These are phyloP conservation scores for Penicillium roqueforti DNA, from an alignment of 495 filamentous ascomycete species.

Conservation along the genomic window DNA sequence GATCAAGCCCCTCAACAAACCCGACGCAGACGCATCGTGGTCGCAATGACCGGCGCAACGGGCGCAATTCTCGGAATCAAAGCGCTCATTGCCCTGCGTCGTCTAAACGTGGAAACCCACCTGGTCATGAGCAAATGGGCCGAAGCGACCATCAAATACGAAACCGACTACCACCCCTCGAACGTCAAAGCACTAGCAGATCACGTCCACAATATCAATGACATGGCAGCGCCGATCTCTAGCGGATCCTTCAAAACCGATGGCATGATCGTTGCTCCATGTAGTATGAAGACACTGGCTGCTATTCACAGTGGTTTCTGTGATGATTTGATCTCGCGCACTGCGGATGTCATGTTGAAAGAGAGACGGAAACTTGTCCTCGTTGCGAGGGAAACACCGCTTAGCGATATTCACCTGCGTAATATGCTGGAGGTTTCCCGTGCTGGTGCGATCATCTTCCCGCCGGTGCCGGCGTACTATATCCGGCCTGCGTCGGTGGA, in stretches of 20 bases:
- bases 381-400: constrained; percentile 41
- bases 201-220: constrained; percentile 32
- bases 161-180: constrained; percentile 33
- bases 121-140: constrained; percentile 44
- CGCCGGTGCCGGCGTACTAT: constrained; percentile 43
- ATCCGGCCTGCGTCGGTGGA: constrained; percentile 32
- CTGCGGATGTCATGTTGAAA: constrained; percentile 46
- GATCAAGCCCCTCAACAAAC: not conserved
- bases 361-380: constrained; percentile 40
- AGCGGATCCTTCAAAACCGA: constrained; percentile 36
- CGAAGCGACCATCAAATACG: constrained; percentile 39
- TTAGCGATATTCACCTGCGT: constrained; percentile 44
- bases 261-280: constrained; percentile 40
- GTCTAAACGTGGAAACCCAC: constrained; percentile 38
- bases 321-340: constrained; percentile 45
- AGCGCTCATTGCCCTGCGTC: constrained; percentile 33
- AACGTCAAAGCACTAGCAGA: constrained; percentile 36
- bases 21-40: constrained; percentile 23
- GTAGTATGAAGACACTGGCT: constrained; percentile 41
- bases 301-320: constrained; percentile 22
- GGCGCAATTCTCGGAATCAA: constrained; percentile 38
- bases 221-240: constrained; percentile 33
- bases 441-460: constrained; percentile 39
- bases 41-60: constrained; percentile 43
- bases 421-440: constrained; percentile 42